phyloP scores from a whole-genome alignment of 495 filamentous ascomycete species.

The Xylaria acuta region DNA sequence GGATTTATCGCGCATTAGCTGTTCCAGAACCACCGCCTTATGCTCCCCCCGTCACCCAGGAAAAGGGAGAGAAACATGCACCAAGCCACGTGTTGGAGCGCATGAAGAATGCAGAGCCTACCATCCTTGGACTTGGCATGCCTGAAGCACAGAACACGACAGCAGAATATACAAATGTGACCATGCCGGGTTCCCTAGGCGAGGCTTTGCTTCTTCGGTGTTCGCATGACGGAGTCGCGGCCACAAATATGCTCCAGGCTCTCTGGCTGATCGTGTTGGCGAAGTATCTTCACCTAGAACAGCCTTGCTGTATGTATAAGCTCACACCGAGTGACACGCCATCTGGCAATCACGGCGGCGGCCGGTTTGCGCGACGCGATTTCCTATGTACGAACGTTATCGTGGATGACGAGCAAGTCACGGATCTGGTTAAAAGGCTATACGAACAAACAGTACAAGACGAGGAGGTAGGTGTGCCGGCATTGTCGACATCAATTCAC shows the following conservation, averaged over 20 bases:
- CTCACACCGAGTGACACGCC: not conserved
- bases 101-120: slow-evolving; percentile 13
- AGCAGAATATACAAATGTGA: not conserved
- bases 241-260: slow-evolving; percentile 1
- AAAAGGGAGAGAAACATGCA: not conserved
- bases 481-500: not conserved
- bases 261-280: slow-evolving; percentile 7
- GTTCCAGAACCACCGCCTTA: not conserved
- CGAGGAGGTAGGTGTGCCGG: not conserved
- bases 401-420: slow-evolving; percentile 2
- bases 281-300: slow-evolving; percentile 14
- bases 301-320: slow-evolving; percentile 14
- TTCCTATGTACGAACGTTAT: not conserved
- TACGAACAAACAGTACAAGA: not conserved
- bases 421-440: not conserved
- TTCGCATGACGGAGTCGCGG: not conserved
- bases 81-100: not conserved
- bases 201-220: not conserved
- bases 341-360: not conserved
- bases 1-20: not conserved
- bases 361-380: not conserved
- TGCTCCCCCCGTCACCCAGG: not conserved
- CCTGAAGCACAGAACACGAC: not conserved
- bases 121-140: slow-evolving; percentile 4
- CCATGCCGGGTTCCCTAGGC: slow-evolving; percentile 4